Evolutionary conservation across 768 basidiomycete species (phyloP).

Genomic region (Termitomyces sp.): DNA sequence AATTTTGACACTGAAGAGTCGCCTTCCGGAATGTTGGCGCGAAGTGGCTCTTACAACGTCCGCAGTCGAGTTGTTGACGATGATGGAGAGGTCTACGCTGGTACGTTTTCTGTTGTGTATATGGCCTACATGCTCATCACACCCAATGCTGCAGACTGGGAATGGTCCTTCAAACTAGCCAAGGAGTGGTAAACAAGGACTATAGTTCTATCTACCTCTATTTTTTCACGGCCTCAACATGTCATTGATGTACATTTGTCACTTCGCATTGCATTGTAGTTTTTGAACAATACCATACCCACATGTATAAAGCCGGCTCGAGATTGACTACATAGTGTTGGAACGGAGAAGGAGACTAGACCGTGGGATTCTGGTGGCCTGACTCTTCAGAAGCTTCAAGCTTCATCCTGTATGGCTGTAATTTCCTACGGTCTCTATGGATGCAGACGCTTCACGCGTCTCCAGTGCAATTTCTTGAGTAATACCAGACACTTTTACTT

Average conservation of each 20-base stretch:
- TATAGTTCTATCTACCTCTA: neutral
- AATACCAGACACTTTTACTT: neutral
- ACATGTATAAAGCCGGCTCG: conserved; percentile 2
- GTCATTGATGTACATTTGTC: conserved; percentile 10
- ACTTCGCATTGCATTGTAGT: conserved; percentile 10
- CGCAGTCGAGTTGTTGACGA: conserved; percentile 84
- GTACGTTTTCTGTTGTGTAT: conserved; percentile 33
- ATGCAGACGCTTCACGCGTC: conserved; percentile 12
- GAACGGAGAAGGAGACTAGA: neutral
- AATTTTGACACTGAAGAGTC: conserved; percentile 71
- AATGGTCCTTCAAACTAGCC: conserved; percentile 87
- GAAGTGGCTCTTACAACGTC: conserved; percentile 73
- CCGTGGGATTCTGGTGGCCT: neutral
- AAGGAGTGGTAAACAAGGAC: conserved; percentile 75
- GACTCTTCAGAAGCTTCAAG: neutral
- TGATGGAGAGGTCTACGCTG: conserved; percentile 74
- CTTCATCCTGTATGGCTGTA: neutral
- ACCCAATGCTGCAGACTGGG: conserved; percentile 50
- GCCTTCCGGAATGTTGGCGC: conserved; percentile 77
- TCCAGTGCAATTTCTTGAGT: neutral
- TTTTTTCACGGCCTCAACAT: conserved; percentile 6
- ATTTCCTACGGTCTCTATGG: conserved; percentile 3
- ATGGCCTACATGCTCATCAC: neutral
- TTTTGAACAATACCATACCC: conserved; percentile 12
- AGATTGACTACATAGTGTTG: neutral